A percentile compares a stretch with the other conserved stretches of the same genome.
Conservation (phyloP, 1,139 yeast genomes). For the Pneumocystis murina region DNA sequence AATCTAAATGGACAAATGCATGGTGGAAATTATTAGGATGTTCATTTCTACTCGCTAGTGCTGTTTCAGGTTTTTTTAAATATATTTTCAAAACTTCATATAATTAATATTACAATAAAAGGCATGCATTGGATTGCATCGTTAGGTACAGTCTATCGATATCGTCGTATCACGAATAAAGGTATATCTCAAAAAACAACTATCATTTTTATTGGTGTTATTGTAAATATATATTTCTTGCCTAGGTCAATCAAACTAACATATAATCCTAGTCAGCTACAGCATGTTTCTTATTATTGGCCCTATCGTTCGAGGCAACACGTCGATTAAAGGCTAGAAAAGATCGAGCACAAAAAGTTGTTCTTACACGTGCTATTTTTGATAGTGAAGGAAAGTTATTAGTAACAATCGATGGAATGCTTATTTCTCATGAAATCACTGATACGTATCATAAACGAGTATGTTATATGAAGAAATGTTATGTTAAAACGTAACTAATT, state of each 20-base stretch:
- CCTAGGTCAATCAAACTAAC: neutral
- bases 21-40: neutral
- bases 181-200: neutral
- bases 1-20: constrained; percentile 4
- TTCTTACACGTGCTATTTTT: constrained; percentile 4
- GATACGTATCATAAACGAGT: neutral
- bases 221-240: neutral
- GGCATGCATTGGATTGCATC: constrained; percentile 7
- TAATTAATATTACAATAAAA: neutral
- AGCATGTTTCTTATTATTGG: constrained; percentile 3
- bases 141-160: constrained; percentile 1
- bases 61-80: constrained; percentile 3
- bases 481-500: neutral
- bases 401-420: constrained; percentile 5
- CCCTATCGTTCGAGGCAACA: neutral
- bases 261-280: neutral
- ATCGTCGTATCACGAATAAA: neutral
- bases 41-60: constrained; percentile 1
- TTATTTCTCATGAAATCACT: constrained; percentile 5
- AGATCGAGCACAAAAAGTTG: constrained; percentile 7
- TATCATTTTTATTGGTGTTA: constrained; percentile 3
- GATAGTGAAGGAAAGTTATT: constrained; percentile 3
- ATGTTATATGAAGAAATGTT: neutral
- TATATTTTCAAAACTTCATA: neutral
- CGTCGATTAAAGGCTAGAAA: neutral